Percentiles rank a stretch among this genome's conserved stretches.
phyloP scores from a whole-genome alignment of 176 grass and related monocot species.

The Ampelocalamus luodianensis region DNA sequence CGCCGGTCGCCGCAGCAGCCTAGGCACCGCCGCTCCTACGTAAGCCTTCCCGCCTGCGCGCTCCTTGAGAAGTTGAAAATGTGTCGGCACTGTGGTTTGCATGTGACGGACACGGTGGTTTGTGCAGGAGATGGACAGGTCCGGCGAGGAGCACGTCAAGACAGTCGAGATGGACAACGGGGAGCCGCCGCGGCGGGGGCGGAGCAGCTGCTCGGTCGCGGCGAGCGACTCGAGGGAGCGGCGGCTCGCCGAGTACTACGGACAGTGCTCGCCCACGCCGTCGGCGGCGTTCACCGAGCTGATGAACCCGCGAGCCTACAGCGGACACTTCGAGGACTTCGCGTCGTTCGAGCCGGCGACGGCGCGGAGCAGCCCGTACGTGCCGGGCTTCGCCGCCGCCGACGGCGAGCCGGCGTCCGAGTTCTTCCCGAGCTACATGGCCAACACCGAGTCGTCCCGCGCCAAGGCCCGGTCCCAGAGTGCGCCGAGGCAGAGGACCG shows the following conservation, averaged over 20 bases:
- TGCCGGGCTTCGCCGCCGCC: background rate
- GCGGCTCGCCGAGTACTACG: constrained; percentile 43
- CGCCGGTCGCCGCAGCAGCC: constrained; percentile 62
- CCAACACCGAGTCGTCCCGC: constrained; percentile 74
- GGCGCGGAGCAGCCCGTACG: constrained; percentile 49
- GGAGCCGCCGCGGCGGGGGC: constrained; percentile 46
- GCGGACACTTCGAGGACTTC: constrained; percentile 59
- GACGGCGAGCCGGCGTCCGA: constrained; percentile 10
- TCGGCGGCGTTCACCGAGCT: constrained; percentile 39
- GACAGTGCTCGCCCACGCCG: constrained; percentile 50
- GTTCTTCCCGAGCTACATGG: constrained; percentile 72
- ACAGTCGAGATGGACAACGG: constrained; percentile 76
- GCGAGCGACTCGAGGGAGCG: constrained; percentile 37
- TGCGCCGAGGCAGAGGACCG: constrained; percentile 69
- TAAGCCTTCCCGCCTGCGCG: constrained; percentile 19
- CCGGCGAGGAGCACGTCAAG: constrained; percentile 62
- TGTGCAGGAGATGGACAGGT: constrained; percentile 73
- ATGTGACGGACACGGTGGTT: background rate
- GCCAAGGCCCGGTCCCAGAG: constrained; percentile 87
- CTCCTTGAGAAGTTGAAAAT: background rate
- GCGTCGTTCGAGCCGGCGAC: constrained; percentile 30
- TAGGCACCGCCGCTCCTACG: constrained; percentile 62
- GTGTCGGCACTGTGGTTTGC: background rate
- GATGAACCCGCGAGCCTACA: constrained; percentile 48
- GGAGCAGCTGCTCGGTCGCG: constrained; percentile 58